Percentiles rank a stretch among this genome's conserved stretches.
phyloP scores from a whole-genome alignment of 768 basidiomycete genomes.

The Tulasnella sp. region DNA sequence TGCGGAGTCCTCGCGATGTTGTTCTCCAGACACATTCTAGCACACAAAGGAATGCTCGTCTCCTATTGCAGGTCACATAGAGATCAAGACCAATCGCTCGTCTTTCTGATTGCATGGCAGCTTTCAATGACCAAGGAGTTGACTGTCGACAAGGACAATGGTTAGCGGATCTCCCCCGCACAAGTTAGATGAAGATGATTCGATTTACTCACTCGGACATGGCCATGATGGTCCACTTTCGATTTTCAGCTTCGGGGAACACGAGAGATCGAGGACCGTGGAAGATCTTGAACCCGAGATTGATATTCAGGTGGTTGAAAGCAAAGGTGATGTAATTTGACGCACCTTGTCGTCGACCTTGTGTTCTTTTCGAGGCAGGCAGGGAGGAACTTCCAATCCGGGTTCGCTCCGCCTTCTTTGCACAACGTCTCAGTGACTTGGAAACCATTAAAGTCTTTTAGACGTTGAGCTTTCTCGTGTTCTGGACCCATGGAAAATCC shows the following conservation, averaged over 20 bases:
- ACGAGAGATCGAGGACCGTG: slow-evolving; percentile 90
- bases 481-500: slow-evolving; percentile 99
- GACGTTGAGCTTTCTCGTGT: slow-evolving; percentile 83
- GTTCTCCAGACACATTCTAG: no score
- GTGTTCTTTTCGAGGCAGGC: slow-evolving; percentile 66
- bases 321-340: not conserved
- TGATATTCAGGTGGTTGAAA: not conserved
- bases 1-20: no score
- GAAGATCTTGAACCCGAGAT: slow-evolving; percentile 69
- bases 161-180: not conserved
- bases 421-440: slow-evolving; percentile 92
- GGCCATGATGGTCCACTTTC: slow-evolving; percentile 97
- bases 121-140: slow-evolving; percentile 37
- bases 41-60: no score
- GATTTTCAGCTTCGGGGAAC: slow-evolving; percentile 93
- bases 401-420: slow-evolving; percentile 75
- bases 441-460: slow-evolving; percentile 87
- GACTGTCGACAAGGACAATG: slow-evolving; percentile 18
- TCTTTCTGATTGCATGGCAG: not conserved
- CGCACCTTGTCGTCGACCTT: slow-evolving; percentile 4
- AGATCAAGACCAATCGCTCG: not conserved
- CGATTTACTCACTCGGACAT: slow-evolving; percentile 71
- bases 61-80: not conserved
- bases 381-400: slow-evolving; percentile 93
- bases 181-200: not conserved